These are phyloP conservation scores for Rhizopogon vulgaris DNA, from an alignment of 768 basidiomycete species.

Conservation along the genomic window DNA sequence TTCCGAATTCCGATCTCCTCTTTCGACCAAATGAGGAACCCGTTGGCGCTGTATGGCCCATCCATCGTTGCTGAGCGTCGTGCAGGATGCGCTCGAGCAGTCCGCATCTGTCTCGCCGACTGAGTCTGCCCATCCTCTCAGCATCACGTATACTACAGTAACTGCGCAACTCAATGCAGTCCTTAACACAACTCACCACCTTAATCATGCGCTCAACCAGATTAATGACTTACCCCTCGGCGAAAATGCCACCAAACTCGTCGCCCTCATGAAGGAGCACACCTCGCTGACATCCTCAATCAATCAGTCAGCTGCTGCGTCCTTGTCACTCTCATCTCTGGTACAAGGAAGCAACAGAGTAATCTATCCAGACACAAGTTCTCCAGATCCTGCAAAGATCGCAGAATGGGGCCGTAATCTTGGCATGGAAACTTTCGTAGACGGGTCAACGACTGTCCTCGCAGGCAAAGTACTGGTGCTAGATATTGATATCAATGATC, in stretches of 20 bases:
- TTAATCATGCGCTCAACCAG: constrained; percentile 46
- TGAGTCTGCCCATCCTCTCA: constrained; percentile 20
- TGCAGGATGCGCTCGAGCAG: constrained; percentile 24
- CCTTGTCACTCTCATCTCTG: constrained; percentile 12
- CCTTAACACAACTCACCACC: constrained; percentile 44
- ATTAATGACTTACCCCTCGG: constrained; percentile 39
- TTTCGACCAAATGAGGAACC: not conserved
- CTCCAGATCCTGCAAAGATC: constrained; percentile 33
- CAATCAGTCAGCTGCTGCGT: constrained; percentile 16
- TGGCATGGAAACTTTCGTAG: constrained; percentile 74
- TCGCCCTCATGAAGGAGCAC: constrained; percentile 64
- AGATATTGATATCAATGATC: constrained; percentile 57
- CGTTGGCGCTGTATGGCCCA: constrained; percentile 7
- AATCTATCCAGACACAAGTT: constrained; percentile 24
- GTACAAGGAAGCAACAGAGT: constrained; percentile 8
- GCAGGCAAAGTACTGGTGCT: constrained; percentile 79
- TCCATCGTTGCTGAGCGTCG: constrained; percentile 18
- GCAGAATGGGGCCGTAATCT: constrained; percentile 56
- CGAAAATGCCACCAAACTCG: constrained; percentile 57
- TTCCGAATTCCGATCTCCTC: too few relatives aligned
- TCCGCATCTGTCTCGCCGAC: constrained; percentile 17
- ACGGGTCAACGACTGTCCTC: constrained; percentile 55
- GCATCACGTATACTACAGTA: constrained; percentile 11
- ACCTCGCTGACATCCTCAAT: constrained; percentile 33
- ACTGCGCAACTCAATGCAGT: constrained; percentile 41